Conservation (phyloP, 208 protist species). For the Leishmania lainsoni region DNA sequence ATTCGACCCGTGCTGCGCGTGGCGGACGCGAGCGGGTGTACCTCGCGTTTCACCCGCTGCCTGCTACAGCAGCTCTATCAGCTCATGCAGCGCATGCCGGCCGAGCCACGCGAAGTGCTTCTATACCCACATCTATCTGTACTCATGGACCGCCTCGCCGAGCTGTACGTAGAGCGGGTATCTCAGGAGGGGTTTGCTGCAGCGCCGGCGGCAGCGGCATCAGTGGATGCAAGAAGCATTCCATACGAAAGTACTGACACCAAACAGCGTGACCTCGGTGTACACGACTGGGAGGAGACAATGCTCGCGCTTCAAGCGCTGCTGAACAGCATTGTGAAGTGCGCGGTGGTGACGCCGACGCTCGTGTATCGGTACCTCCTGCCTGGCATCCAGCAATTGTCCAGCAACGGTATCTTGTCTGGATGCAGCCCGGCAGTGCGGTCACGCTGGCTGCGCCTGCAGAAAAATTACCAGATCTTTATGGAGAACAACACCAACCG, state of each 20-base stretch:
- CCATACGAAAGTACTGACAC: neutral
- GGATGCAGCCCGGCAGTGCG: slow-evolving; percentile 34
- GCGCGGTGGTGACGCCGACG: slow-evolving; percentile 70
- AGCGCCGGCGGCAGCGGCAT: neutral
- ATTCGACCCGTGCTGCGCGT: slow-evolving; percentile 42
- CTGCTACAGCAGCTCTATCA: slow-evolving; percentile 55
- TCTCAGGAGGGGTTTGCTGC: slow-evolving; percentile 12
- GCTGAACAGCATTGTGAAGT: slow-evolving; percentile 49
- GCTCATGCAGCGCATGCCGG: slow-evolving; percentile 56
- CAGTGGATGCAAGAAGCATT: no score
- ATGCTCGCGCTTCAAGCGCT: slow-evolving; percentile 50
- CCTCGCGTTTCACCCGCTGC: slow-evolving; percentile 45
- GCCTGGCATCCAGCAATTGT: slow-evolving; percentile 49
- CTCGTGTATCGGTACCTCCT: slow-evolving; percentile 56
- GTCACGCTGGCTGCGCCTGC: slow-evolving; percentile 46
- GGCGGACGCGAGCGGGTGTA: slow-evolving; percentile 48
- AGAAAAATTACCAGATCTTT: slow-evolving; percentile 48
- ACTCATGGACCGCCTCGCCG: slow-evolving; percentile 53
- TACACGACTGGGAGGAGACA: slow-evolving; percentile 42
- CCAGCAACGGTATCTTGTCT: slow-evolving; percentile 29
- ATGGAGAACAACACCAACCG: slow-evolving; percentile 45
- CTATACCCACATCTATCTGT: slow-evolving; percentile 63
- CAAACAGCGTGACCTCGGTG: neutral
- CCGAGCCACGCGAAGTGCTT: slow-evolving; percentile 65
- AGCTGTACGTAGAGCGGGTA: slow-evolving; percentile 28